These are phyloP conservation scores for Penicillium brevicompactum DNA, from an alignment of 2,329 filamentous ascomycete genomes.

Conservation along the genomic window DNA sequence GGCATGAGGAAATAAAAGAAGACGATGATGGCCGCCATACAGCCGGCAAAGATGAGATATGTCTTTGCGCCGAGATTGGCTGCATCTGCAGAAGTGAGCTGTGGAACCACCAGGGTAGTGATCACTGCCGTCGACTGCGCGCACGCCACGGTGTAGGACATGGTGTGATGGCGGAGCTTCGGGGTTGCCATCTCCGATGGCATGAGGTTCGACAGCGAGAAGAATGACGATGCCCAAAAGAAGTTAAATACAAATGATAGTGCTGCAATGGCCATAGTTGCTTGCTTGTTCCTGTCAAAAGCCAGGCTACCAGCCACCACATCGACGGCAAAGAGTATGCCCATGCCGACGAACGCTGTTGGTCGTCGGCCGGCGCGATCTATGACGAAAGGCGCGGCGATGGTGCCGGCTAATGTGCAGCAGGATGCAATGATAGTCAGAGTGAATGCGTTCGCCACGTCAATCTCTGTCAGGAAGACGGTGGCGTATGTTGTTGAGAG, in stretches of 20 bases:
- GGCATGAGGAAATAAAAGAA: constrained; percentile 34
- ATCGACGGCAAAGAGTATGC: constrained; percentile 36
- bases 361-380: constrained; percentile 39
- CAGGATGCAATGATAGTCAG: constrained; percentile 41
- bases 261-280: constrained; percentile 32
- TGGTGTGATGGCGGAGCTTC: constrained; percentile 40
- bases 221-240: constrained; percentile 42
- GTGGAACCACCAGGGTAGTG: constrained; percentile 42
- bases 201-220: constrained; percentile 37
- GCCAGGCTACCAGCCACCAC: constrained; percentile 37
- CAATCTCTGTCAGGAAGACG: constrained; percentile 38
- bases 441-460: constrained; percentile 35
- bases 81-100: constrained; percentile 36
- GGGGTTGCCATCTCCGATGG: constrained; percentile 41
- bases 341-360: constrained; percentile 39
- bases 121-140: constrained; percentile 41
- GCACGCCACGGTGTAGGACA: constrained; percentile 41
- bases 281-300: constrained; percentile 26
- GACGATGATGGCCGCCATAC: constrained; percentile 32
- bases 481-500: constrained; percentile 42
- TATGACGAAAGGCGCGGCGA: constrained; percentile 38
- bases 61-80: constrained; percentile 37
- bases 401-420: constrained; percentile 39
- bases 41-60: constrained; percentile 37
- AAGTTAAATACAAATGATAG: constrained; percentile 42